These are phyloP conservation scores for Nicotiana tabacum DNA, from an alignment of 257 asterid species.

Conservation along the genomic window DNA sequence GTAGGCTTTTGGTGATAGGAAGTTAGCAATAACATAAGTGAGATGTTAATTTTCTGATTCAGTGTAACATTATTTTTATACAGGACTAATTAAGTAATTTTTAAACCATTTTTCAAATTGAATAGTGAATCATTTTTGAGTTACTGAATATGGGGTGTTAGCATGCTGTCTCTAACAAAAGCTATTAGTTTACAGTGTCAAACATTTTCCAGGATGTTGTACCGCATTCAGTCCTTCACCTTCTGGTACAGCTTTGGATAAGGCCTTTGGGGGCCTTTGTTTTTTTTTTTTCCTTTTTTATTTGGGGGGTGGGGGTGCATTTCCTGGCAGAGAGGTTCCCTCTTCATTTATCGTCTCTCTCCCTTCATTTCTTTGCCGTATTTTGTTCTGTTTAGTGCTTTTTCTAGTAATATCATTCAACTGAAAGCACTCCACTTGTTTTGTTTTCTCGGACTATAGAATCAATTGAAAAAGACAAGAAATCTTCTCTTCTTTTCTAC, in stretches of 20 bases:
- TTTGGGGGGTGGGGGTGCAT: too few relatives aligned
- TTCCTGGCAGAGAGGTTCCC: not conserved
- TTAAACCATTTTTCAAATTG: not conserved
- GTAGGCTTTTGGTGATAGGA: not conserved
- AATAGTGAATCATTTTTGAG: not conserved
- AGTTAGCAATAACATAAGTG: not conserved
- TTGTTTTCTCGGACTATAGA: not conserved
- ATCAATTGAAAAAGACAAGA: not conserved
- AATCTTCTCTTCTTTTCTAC: slow-evolving; percentile 8
- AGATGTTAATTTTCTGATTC: not conserved
- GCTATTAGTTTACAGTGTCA: not conserved
- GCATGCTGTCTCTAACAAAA: not conserved
- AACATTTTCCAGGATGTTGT: not conserved
- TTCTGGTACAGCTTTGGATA: not conserved
- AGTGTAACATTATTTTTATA: not conserved
- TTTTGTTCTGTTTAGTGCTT: not conserved
- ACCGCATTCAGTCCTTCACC: not conserved
- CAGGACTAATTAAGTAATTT: too few relatives aligned
- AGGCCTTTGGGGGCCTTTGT: too few relatives aligned
- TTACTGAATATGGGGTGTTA: not conserved
- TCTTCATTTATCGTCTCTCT: not conserved
- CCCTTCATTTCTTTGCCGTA: not conserved
- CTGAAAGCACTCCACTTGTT: not conserved
- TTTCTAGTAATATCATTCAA: not conserved
- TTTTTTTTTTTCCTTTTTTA: too few relatives aligned